Base-by-base conservation (phyloP, 495 filamentous ascomycete genomes). In the Ramalina intermedia region DNA sequence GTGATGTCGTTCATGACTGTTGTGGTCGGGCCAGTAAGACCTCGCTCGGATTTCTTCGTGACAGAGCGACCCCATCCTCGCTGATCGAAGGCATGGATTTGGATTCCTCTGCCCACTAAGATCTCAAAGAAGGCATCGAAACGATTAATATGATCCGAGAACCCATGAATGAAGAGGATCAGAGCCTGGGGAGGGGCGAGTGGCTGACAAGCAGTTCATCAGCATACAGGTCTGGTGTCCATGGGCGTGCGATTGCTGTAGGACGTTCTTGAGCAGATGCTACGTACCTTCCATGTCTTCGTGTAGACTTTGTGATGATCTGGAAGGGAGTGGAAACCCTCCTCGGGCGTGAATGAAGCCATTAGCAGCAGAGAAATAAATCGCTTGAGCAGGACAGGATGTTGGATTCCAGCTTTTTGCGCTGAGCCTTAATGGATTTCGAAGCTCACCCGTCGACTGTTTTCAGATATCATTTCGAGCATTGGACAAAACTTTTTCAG, bases 91-190 rank as follows among this genome's bases (percentile, higher is more conserved):
- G 76, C 74, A 58, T 77, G 70, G 39, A 85, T 75, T 56, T 79
- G 76, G 55, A 95, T 83, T 42, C 82, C 84, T 23, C 73, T 72
- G n/a, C 69, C 62, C 18, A 84, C 82, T 39, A 94, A 75, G 1
- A 58, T 59, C 14, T 75, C 63, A 61, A 89, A 90, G 55, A 94
- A 72, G 47, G 64, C 66, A 56, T 75, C 68, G 63, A 89, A 87
- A 17, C 75, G 72, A 62, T 87, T 80, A 62, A 81, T 71, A 59
- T 95, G 88, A 66, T 95, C 89, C 55, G 76, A 83, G 72, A 85
- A 95, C 53, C 88, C 88, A 65, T 94, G 89, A 50, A 94, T 62
- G 60, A 89, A 80, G 50, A 87, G 71, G 17, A 91, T 54, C 24
- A 80, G 80, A 13, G 89, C 87, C 49, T 73, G 72, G 11, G 70